Conservation (phyloP, 2,329 filamentous ascomycete genomes). For the Metarhizium anisopliae region DNA sequence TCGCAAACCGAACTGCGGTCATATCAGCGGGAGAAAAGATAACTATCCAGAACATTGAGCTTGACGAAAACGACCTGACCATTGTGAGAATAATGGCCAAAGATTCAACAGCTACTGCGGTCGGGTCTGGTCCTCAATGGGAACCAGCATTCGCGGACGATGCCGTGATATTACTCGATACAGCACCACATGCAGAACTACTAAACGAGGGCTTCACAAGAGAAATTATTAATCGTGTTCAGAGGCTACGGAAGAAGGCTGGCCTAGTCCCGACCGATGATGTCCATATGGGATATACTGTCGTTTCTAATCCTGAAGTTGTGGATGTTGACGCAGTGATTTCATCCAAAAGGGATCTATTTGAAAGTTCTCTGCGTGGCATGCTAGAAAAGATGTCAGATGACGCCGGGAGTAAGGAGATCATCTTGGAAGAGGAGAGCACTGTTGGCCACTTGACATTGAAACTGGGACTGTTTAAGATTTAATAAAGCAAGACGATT, state of each 20-base stretch:
- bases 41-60: not conserved
- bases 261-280: not conserved
- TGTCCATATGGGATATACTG: not conserved
- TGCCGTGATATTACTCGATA: too few relatives aligned
- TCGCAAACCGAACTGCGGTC: conserved; percentile 65
- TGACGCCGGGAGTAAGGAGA: not conserved
- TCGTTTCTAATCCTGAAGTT: not conserved
- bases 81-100: conserved; percentile 8
- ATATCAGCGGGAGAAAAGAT: conserved; percentile 62
- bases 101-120: not conserved
- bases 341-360: not conserved
- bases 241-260: too few relatives aligned
- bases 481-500: too few relatives aligned
- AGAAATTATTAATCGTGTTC: too few relatives aligned
- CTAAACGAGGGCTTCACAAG: too few relatives aligned
- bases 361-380: not conserved
- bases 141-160: too few relatives aligned
- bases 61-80: conserved; percentile 58
- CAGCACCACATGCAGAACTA: too few relatives aligned
- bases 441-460: not conserved
- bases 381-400: not conserved
- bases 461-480: too few relatives aligned
- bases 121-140: conserved; percentile 8
- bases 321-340: not conserved
- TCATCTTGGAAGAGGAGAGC: not conserved